A percentile compares a stretch with the other conserved stretches of the same genome.
Conservation (phyloP, 2,329 filamentous ascomycete genomes). For the Aspergillus aculeatus region DNA sequence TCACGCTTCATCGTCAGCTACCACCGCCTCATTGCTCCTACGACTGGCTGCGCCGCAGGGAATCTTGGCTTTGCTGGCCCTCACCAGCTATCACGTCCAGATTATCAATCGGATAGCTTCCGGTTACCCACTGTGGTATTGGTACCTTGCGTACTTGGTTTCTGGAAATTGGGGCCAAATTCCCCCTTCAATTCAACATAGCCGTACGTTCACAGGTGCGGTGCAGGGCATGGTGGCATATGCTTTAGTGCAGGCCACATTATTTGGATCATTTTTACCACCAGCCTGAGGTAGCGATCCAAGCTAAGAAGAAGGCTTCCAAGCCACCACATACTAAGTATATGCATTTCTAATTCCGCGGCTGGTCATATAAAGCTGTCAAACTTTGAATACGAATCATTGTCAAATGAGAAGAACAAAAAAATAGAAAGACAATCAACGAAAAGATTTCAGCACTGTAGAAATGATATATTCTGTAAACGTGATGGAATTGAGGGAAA, state of each 20-base stretch:
- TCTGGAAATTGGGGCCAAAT: slow-evolving; percentile 22
- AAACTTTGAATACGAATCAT: background rate
- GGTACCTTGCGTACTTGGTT: slow-evolving; percentile 63
- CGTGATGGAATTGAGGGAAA: background rate
- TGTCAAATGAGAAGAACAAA: background rate
- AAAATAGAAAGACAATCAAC: background rate
- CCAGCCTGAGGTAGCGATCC: slow-evolving; percentile 60
- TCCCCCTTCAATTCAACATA: slow-evolving; percentile 14
- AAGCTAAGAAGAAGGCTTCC: background rate
- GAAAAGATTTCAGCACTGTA: background rate
- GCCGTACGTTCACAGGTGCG: slow-evolving; percentile 33
- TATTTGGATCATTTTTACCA: slow-evolving; percentile 89
- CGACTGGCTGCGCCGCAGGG: slow-evolving; percentile 71
- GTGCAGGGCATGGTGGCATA: slow-evolving; percentile 77
- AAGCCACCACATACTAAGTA: background rate
- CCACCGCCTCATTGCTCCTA: slow-evolving; percentile 35
- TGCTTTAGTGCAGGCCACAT: slow-evolving; percentile 72
- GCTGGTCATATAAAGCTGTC: too few species aligned
- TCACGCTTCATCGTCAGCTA: slow-evolving; percentile 15
- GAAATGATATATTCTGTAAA: background rate
- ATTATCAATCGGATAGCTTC: slow-evolving; percentile 88
- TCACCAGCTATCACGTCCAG: slow-evolving; percentile 86
- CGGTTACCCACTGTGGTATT: slow-evolving; percentile 86
- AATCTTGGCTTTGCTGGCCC: slow-evolving; percentile 66
- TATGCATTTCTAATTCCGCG: too few species aligned